A percentile compares a stretch with the other conserved stretches of the same genome.
phyloP scores from a whole-genome alignment of 768 basidiomycete genomes.

The Rhodocollybia butyracea region DNA sequence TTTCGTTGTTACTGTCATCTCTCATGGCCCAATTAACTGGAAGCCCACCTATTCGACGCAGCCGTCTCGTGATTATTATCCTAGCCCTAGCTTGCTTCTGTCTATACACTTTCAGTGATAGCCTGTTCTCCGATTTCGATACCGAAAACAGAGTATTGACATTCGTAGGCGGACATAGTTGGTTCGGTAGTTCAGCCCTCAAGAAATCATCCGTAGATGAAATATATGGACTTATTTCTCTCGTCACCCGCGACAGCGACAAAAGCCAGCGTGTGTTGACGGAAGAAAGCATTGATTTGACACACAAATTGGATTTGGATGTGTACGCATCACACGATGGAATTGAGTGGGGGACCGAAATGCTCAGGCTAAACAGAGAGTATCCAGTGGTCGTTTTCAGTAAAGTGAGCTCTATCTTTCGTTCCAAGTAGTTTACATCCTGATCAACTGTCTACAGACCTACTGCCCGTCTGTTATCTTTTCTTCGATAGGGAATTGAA shows the following conservation, averaged over 20 bases:
- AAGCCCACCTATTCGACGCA: background rate
- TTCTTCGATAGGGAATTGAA: background rate
- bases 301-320: slow-evolving; percentile 43
- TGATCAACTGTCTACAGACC: slow-evolving; percentile 36
- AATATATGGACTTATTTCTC: slow-evolving; percentile 68
- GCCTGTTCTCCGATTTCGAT: background rate
- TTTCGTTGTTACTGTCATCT: too few species aligned
- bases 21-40: background rate
- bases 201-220: slow-evolving; percentile 39
- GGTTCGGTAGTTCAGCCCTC: too few species aligned
- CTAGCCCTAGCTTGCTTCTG: background rate
- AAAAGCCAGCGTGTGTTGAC: slow-evolving; percentile 35
- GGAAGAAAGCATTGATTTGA: slow-evolving; percentile 41
- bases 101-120: background rate
- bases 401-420: slow-evolving; percentile 49
- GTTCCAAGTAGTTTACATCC: background rate
- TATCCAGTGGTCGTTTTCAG: slow-evolving; percentile 78
- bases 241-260: slow-evolving; percentile 49
- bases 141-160: too few species aligned
- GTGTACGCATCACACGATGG: slow-evolving; percentile 50
- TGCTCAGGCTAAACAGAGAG: slow-evolving; percentile 38
- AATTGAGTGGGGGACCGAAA: slow-evolving; percentile 43
- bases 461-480: slow-evolving; percentile 64
- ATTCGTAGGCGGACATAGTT: too few species aligned
- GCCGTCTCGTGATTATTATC: background rate